Evolutionary conservation across 495 filamentous ascomycete species (phyloP).

Genomic region (Saxispiralis lemnorum): DNA sequence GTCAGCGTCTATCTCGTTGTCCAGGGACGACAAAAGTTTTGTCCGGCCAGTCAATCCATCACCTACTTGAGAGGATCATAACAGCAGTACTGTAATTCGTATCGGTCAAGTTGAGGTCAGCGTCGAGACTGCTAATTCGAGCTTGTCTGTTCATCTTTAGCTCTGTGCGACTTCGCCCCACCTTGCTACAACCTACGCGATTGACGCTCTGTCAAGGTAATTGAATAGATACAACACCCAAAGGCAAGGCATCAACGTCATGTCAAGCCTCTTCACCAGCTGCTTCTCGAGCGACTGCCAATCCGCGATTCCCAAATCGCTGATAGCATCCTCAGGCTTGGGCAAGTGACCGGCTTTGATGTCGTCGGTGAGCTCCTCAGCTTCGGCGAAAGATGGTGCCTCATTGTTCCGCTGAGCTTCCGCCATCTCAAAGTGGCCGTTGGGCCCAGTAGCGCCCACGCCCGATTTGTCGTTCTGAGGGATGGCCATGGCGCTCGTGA

Average conservation of each 20-base stretch:
- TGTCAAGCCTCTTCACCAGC: neutral
- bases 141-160: neutral
- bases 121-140: neutral
- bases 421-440: no score
- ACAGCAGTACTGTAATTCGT: constrained; percentile 5
- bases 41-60: no score
- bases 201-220: constrained; percentile 7
- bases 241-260: constrained; percentile 3
- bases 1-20: no score
- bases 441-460: no score
- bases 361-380: neutral
- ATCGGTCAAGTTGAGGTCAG: neutral
- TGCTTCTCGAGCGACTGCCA: neutral
- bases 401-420: no score
- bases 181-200: neutral
- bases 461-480: no score
- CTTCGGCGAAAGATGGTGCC: neutral
- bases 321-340: neutral
- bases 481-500: no score
- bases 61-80: constrained; percentile 1
- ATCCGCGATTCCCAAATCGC: neutral
- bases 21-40: no score
- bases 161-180: no score
- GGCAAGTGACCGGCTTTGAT: neutral
- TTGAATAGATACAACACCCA: constrained; percentile 5